A percentile compares a stretch with the other conserved stretches of the same genome.
These are phyloP conservation scores for Ganoderma meredithae DNA, from an alignment of 1,284 basidiomycete genomes.

Conservation along the genomic window DNA sequence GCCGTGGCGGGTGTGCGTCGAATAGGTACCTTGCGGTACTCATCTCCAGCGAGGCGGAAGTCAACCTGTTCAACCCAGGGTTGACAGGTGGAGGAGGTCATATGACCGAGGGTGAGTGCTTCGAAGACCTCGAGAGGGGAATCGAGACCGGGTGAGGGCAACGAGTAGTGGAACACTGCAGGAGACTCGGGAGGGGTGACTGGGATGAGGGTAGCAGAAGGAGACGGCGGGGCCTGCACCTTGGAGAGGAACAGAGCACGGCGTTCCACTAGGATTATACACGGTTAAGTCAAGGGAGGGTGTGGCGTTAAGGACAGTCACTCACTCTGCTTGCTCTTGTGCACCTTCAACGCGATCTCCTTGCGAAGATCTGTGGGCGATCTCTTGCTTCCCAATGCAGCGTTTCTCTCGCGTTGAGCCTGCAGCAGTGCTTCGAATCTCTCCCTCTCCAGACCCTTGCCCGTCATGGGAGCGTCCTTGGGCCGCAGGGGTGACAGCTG, in stretches of 20 bases:
- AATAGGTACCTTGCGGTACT: conserved; percentile 31
- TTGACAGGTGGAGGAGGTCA: conserved; percentile 42
- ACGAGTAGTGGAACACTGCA: conserved; percentile 69
- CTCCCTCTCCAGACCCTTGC: conserved; percentile 65
- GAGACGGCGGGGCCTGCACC: conserved; percentile 69
- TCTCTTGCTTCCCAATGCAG: conserved; percentile 53
- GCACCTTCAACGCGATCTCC: conserved; percentile 75
- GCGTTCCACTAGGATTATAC: conserved; percentile 62
- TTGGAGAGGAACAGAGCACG: conserved; percentile 79
- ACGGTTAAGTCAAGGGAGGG: conserved; percentile 10
- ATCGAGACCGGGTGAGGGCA: conserved; percentile 71
- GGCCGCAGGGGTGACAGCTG: conserved; percentile 62
- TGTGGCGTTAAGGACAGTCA: conserved; percentile 27
- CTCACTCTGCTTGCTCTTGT: conserved; percentile 78
- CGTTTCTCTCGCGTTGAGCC: conserved; percentile 62
- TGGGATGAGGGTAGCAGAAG: conserved; percentile 61
- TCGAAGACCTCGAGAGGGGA: conserved; percentile 71
- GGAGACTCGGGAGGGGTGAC: conserved; percentile 77
- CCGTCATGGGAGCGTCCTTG: conserved; percentile 43
- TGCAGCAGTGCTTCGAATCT: conserved; percentile 69
- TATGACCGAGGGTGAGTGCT: conserved; percentile 49
- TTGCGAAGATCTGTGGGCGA: conserved; percentile 65
- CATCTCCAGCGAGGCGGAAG: conserved; percentile 53
- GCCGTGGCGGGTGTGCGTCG: conserved; percentile 11
- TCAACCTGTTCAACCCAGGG: conserved; percentile 75